Evolutionary conservation across 2,329 filamentous ascomycete genomes (phyloP), one percentile per base, ranked within the genome.

Genomic region (Exserohilum turcica): DNA sequence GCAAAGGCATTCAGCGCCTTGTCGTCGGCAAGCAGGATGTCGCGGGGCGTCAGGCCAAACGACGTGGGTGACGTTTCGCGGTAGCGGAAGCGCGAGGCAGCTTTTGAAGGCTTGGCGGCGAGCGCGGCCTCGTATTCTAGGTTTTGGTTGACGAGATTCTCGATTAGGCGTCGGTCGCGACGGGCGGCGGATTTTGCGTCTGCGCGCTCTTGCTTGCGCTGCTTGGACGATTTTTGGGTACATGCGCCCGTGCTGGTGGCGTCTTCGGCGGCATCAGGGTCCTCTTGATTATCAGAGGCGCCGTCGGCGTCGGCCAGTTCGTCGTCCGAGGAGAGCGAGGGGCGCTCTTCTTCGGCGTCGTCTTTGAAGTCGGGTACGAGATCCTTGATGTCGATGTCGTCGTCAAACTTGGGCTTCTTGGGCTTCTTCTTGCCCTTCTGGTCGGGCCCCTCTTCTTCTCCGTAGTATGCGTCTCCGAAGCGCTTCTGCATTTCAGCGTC

Each of bases 331-430:
- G 80, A 78, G 71, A 95, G 93, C 52, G 83, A 84, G 67, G 90
- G 86, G 52, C 93, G 91, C 48, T 82, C 84, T 29, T 86, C 87
- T n/a, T 84, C 84, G n/a, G 82, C 81, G 3, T 81, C 84, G 21
- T 91, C 89, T 16, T 90, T 85, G 69, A 95, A 96, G 56, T 96
- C 91, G 1, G 91, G 92, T 24, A 96, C 79, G 44, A 97, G 82
- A 73, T 96, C 93, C 56, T 89, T 91, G 78, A 99, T 97, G 71
- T 97, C 92, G 65, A 99, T 97, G 71, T 99, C 94, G 68, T 97
- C 92, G 66, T 97, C 91, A 89, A 93, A 99, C 58, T 86, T 90
- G 8, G 91, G 91, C 77, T 96, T 96, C 81, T 90, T 91, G 8
- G 83, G 77, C 61, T 85, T 86, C 61, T 85, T 86, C 69, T 84